These are phyloP conservation scores for Candida koratica DNA, from an alignment of 805 yeast genomes.

Conservation along the genomic window DNA sequence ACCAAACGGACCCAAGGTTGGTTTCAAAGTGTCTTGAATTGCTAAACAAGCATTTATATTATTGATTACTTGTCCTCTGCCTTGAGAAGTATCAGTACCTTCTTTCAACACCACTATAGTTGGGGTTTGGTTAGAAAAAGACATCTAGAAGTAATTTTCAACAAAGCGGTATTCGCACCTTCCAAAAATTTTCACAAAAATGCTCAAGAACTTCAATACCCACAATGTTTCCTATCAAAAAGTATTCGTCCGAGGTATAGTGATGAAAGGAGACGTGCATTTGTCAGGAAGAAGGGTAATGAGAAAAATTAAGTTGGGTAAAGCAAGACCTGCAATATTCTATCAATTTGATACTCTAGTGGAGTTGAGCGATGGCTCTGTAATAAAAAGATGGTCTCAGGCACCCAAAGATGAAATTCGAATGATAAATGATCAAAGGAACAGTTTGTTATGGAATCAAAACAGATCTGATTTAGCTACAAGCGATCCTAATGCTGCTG, in stretches of 20 bases:
- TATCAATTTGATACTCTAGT: slow-evolving; percentile 84
- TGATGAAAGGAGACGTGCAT: slow-evolving; percentile 37
- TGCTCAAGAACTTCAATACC: slow-evolving; percentile 6
- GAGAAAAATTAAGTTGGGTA: slow-evolving; percentile 70
- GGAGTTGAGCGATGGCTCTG: slow-evolving; percentile 94
- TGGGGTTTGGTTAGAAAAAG: slow-evolving; percentile 90
- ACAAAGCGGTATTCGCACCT: slow-evolving; percentile 12
- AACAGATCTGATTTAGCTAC: slow-evolving; percentile 71
- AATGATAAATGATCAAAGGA: slow-evolving; percentile 85
- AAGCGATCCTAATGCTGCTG: slow-evolving; percentile 78
- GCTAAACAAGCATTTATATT: slow-evolving; percentile 97
- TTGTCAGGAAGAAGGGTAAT: slow-evolving; percentile 54
- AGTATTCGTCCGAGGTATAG: slow-evolving; percentile 14
- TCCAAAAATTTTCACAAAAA: slow-evolving; percentile 10
- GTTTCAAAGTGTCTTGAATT: slow-evolving; percentile 89
- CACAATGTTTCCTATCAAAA: not conserved
- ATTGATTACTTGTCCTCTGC: slow-evolving; percentile 90
- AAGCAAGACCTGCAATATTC: slow-evolving; percentile 90
- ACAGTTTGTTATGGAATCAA: slow-evolving; percentile 84
- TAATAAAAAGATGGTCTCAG: slow-evolving; percentile 74
- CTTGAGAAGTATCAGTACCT: slow-evolving; percentile 97
- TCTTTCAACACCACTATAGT: slow-evolving; percentile 97
- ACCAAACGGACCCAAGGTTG: slow-evolving; percentile 96
- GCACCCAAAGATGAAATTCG: slow-evolving; percentile 84
- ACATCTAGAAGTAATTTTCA: slow-evolving; percentile 45